Evolutionary conservation across 768 basidiomycete genomes (phyloP).

Genomic region (Naganishia vaughanmartiniae): DNA sequence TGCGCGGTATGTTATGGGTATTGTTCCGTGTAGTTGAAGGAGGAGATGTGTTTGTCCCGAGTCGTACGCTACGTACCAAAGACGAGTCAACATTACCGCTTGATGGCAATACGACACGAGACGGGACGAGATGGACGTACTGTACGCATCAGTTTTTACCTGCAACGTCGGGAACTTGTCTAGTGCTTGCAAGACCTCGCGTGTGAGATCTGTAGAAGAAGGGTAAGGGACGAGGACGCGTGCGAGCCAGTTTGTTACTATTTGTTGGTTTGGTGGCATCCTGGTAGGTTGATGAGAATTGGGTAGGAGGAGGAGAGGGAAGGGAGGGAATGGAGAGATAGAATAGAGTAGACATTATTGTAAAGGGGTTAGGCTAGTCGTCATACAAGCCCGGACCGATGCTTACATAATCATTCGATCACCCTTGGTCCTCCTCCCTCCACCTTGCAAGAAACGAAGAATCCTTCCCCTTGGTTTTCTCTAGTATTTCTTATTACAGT

Average conservation of each 20-base stretch:
- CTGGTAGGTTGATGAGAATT: neutral
- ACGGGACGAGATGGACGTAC: constrained; percentile 34
- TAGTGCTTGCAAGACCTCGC: constrained; percentile 45
- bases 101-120: no score
- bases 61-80: constrained; percentile 67
- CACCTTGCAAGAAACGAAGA: no score
- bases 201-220: constrained; percentile 38
- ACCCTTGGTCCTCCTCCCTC: no score
- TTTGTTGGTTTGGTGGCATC: constrained; percentile 8
- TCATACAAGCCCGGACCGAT: no score
- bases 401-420: no score
- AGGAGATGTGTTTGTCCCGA: constrained; percentile 90
- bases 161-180: constrained; percentile 40
- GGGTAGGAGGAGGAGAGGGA: neutral
- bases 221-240: constrained; percentile 47
- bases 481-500: no score
- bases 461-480: no score
- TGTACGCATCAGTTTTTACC: constrained; percentile 53
- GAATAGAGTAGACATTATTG: no score
- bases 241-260: constrained; percentile 43
- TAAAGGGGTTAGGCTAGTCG: no score
- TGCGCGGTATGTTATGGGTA: constrained; percentile 76
- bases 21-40: constrained; percentile 82
- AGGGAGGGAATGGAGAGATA: neutral
- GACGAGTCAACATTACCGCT: neutral